A percentile compares a stretch with the other conserved stretches of the same genome.
These are phyloP conservation scores for Cladosporium sp. DNA, from an alignment of 2,329 filamentous ascomycete species.

Conservation along the genomic window DNA sequence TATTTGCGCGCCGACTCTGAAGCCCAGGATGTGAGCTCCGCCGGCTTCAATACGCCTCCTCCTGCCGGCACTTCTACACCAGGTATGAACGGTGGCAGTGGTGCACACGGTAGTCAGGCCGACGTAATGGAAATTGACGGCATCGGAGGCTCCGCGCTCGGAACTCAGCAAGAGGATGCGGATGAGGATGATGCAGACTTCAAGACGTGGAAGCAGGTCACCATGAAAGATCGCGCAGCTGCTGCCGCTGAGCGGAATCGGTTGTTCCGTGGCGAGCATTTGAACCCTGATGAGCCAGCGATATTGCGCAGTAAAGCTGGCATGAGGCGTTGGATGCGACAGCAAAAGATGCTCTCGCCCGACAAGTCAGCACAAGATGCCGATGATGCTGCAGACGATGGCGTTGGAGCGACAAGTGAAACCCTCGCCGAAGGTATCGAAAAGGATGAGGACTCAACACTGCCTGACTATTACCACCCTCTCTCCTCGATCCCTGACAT, in stretches of 20 bases:
- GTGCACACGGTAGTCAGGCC: constrained; percentile 59
- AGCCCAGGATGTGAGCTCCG: constrained; percentile 63
- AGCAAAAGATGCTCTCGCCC: constrained; percentile 53
- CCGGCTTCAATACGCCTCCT: constrained; percentile 80
- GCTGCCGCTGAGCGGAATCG: constrained; percentile 80
- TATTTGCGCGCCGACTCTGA: constrained; percentile 66
- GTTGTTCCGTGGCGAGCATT: constrained; percentile 75
- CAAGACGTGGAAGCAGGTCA: constrained; percentile 98
- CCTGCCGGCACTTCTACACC: constrained; percentile 65
- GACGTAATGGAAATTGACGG: constrained; percentile 86
- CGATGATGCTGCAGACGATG: constrained; percentile 39
- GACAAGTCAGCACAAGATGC: constrained; percentile 40
- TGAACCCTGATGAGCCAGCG: constrained; percentile 84
- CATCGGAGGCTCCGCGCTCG: constrained; percentile 57
- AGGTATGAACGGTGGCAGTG: constrained; percentile 61
- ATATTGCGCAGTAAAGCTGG: constrained; percentile 76
- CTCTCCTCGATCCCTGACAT: constrained; percentile 82
- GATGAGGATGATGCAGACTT: constrained; percentile 87
- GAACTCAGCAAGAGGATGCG: constrained; percentile 63
- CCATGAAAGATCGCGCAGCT: constrained; percentile 86
- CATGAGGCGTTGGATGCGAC: constrained; percentile 82
- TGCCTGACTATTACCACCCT: constrained; percentile 93
- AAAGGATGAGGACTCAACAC: constrained; percentile 71
- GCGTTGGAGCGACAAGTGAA: constrained; percentile 52
- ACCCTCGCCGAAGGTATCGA: constrained; percentile 94